Conservation (phyloP, 2,329 filamentous ascomycete genomes). For the Graphiopsis chlorocephala region DNA sequence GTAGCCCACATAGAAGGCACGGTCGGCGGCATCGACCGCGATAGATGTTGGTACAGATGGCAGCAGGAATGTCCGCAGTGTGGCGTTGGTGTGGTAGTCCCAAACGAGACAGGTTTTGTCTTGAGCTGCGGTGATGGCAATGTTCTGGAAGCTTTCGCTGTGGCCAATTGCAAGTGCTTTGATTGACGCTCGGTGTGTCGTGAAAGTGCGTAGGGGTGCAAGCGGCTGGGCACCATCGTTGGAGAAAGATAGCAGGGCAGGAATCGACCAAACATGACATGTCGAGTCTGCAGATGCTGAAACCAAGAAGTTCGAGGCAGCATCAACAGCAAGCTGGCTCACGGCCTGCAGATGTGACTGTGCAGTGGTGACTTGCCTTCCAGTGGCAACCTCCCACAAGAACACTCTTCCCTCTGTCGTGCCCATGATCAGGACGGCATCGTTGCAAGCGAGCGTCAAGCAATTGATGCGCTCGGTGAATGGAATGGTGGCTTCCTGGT, state of each 20-base stretch:
- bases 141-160: slow-evolving; percentile 69
- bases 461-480: slow-evolving; percentile 85
- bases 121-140: slow-evolving; percentile 78
- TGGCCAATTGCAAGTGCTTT: slow-evolving; percentile 63
- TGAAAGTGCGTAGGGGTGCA: slow-evolving; percentile 74
- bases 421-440: slow-evolving; percentile 69
- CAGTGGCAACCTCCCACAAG: slow-evolving; percentile 84
- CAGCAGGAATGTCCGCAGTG: slow-evolving; percentile 79
- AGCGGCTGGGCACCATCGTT: slow-evolving; percentile 51
- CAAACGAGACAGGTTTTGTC: slow-evolving; percentile 90
- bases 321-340: slow-evolving; percentile 68
- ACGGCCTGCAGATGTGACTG: slow-evolving; percentile 78
- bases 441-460: slow-evolving; percentile 66
- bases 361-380: slow-evolving; percentile 71
- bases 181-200: slow-evolving; percentile 72
- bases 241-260: slow-evolving; percentile 67
- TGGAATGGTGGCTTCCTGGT: slow-evolving; percentile 82
- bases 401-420: slow-evolving; percentile 83
- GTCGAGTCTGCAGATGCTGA: slow-evolving; percentile 84
- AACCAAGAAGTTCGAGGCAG: slow-evolving; percentile 69
- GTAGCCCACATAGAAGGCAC: slow-evolving; percentile 77
- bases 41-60: slow-evolving; percentile 69
- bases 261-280: slow-evolving; percentile 86
- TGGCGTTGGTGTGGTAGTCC: slow-evolving; percentile 79
- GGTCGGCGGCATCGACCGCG: slow-evolving; percentile 75